Conservation (phyloP, 345 rosid genomes). For the Chamaenerion angustifolium region DNA sequence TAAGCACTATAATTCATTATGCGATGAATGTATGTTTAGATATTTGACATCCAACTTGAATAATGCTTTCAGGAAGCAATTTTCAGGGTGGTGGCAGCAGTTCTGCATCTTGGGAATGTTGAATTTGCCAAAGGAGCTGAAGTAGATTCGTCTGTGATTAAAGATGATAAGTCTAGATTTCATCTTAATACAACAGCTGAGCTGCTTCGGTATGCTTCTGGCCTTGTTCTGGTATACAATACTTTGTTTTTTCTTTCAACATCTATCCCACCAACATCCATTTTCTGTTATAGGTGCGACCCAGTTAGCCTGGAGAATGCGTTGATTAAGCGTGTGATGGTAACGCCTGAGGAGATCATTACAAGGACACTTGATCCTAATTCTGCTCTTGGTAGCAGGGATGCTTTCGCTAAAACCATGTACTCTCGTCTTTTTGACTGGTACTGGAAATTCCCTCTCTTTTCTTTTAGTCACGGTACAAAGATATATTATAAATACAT, state of each 20-base stretch:
- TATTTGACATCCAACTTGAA: conserved; percentile 7
- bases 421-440: conserved; percentile 98
- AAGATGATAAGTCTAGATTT: conserved; percentile 79
- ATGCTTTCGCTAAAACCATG: conserved; percentile 88
- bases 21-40: too few relatives aligned
- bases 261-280: conserved; percentile 3
- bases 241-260: conserved; percentile 9
- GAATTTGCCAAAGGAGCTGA: conserved; percentile 89
- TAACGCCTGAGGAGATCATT: conserved; percentile 97
- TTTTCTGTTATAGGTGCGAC: conserved; percentile 46
- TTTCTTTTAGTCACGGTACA: not conserved
- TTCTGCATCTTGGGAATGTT: conserved; percentile 88
- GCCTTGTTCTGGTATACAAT: conserved; percentile 5
- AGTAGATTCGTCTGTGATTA: conserved; percentile 78
- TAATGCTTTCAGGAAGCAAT: conserved; percentile 65
- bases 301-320: conserved; percentile 90
- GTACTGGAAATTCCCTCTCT: conserved; percentile 24
- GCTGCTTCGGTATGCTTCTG: conserved; percentile 54
- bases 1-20: conserved; percentile 3
- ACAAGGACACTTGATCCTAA: conserved; percentile 90
- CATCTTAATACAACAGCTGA: conserved; percentile 80
- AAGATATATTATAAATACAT: too few relatives aligned
- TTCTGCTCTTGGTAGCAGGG: conserved; percentile 82
- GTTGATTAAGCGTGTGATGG: conserved; percentile 95
- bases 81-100: conserved; percentile 91